Base-by-base conservation (phyloP, 2,329 filamentous ascomycete species). In the Fusarium zealandicum region DNA sequence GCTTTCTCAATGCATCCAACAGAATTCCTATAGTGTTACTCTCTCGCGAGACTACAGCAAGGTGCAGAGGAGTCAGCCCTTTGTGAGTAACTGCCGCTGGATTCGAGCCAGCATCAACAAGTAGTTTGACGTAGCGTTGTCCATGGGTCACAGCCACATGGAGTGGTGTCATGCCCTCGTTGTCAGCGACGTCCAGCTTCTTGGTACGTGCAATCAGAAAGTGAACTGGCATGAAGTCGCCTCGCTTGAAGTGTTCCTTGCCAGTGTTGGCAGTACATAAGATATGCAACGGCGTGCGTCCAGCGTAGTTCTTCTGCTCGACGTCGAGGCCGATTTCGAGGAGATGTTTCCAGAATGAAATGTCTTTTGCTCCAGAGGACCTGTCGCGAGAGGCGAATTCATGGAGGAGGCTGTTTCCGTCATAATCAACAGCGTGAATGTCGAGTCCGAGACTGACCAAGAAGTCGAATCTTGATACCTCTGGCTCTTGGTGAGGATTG, bases 91-190 rank as follows among this genome's bases (percentile, higher is more conserved):
- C 18, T 1, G 61, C 53, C 1, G 42, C 54, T 1, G 72, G 62
- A 64, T 78, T 65, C 0, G 75, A 75, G 4, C 77, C 74, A 4
- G 68, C 67, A 4, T 68, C 64, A 1, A 80, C 62, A 9, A 79
- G 64, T 8, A 51, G 51, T 14, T 59, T 63, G 1, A 71, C 51
- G 5, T 54, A 32, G 1, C 35, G 13, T 31, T 68, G 62, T 1
- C 67, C 72, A 1, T 54, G 22, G 1, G 60, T 51, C 1, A 47
- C 63, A 2, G 64, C 65, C 4, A 59, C 13, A 25, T 73, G 70
- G 9, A 75, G 40, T 3, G 70, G 63, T 0, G 55, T 60, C 3
- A 57, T 16, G 1, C 66, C 59, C 1, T 67, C 45, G 5, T 43
- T 9, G 10, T 67, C 20, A n/a, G 14, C 6, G 6, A 11, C 28